Percentiles rank a stretch among this genome's conserved stretches.
Conservation (phyloP, 805 yeast genomes). For the Candida peoriensis region DNA sequence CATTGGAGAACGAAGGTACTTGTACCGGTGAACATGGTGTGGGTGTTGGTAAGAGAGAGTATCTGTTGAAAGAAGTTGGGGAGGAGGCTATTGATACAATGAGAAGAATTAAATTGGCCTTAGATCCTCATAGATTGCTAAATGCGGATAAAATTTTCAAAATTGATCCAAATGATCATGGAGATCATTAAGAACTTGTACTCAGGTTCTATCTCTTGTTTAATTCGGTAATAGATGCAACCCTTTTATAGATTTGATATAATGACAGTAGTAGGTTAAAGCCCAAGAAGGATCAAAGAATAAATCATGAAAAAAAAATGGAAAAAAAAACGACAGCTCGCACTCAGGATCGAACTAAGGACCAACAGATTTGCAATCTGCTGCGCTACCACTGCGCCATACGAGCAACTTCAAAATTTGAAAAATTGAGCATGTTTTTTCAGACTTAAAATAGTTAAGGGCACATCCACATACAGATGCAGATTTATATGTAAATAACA, state of each 20-base stretch:
- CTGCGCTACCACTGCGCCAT: constrained; percentile 99
- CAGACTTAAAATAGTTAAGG: too few species aligned
- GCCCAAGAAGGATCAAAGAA: too few species aligned
- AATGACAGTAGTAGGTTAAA: too few species aligned
- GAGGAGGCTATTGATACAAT: constrained; percentile 60
- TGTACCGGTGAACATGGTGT: constrained; percentile 88
- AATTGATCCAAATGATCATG: constrained; percentile 50
- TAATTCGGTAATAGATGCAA: too few species aligned
- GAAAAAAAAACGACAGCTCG: constrained; percentile 61
- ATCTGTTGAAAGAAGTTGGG: constrained; percentile 60
- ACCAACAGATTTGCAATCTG: constrained; percentile 99
- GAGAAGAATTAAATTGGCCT: constrained; percentile 66
- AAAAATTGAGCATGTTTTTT: too few species aligned
- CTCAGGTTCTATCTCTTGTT: too few species aligned
- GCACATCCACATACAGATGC: too few species aligned
- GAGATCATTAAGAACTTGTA: constrained; percentile 4
- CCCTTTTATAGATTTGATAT: too few species aligned
- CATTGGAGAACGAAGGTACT: constrained; percentile 71
- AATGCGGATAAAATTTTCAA: constrained; percentile 79
- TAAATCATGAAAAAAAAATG: constrained; percentile 1
- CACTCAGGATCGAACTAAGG: constrained; percentile 95
- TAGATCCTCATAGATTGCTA: constrained; percentile 68
- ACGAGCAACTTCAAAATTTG: too few species aligned
- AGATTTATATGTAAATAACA: too few species aligned
- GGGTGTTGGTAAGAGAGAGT: constrained; percentile 71